A percentile compares a stretch with the other conserved stretches of the same genome.
Evolutionary conservation across 306 rosid genomes (phyloP).

Genomic region (Potentilla sterilis): DNA sequence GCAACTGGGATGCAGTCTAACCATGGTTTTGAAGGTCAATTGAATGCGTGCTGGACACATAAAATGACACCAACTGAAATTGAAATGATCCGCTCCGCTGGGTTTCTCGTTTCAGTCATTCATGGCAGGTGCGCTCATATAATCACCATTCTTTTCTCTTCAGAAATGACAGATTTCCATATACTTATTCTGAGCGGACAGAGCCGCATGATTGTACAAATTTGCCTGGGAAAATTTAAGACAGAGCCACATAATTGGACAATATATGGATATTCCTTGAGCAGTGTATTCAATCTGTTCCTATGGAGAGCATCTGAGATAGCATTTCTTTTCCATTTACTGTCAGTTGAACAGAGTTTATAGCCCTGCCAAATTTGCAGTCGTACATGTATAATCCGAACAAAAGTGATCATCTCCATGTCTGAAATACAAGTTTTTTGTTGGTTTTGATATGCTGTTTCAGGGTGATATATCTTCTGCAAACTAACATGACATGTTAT

Average conservation of each 20-base stretch:
- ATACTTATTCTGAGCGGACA: no score
- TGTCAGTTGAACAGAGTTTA: background rate
- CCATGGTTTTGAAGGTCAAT: slow-evolving; percentile 82
- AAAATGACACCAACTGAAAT: slow-evolving; percentile 65
- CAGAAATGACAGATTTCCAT: background rate
- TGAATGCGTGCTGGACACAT: slow-evolving; percentile 91
- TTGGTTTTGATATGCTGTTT: background rate
- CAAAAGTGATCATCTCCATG: background rate
- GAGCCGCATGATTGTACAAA: no score
- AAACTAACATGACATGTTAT: slow-evolving; percentile 21
- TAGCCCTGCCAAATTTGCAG: background rate
- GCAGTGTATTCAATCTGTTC: background rate
- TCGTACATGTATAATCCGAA: background rate
- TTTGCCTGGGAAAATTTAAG: no score
- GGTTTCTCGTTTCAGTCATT: slow-evolving; percentile 80
- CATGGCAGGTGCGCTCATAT: slow-evolving; percentile 72
- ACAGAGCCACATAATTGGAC: no score
- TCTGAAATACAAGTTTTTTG: background rate
- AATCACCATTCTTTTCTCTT: slow-evolving; percentile 4
- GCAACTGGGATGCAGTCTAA: slow-evolving; percentile 84
- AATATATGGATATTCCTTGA: background rate
- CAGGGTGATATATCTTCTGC: background rate
- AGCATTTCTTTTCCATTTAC: background rate
- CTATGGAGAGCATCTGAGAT: background rate
- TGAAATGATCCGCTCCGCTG: slow-evolving; percentile 63